Base-by-base conservation (phyloP, 257 asterid genomes). In the Primulina huaijiensis region DNA sequence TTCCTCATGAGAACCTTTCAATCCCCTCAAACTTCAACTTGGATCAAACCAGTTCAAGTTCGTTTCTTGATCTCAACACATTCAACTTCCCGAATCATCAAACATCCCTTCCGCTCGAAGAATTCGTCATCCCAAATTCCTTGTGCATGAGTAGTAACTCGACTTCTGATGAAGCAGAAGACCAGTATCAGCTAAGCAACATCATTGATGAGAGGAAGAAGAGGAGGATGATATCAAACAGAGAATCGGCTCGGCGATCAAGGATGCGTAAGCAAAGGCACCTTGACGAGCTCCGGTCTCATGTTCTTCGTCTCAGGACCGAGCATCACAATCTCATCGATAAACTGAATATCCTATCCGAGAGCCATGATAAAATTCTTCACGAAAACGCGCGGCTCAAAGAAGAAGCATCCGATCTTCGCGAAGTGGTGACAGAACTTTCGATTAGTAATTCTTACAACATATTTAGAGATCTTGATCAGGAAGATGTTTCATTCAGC, bases 181-280 rank as follows among this genome's bases (percentile, higher is more conserved):
- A 81, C 27, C 67, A 73, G 21, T 5, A 50, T 10, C 84, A 74
- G 19, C n/a, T 38, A 0, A 58, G 63, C 74, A 50, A 16, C 57
- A 25, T 76, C 67, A 65, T 67, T 19, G 80, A 82, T 9, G 88
- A 80, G 77, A 50, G 92, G 40, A 80, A 61, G 74, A 81, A 78
- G 60, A 64, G 92, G 75, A 69, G 92, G 62, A 86, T 82, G 92
- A 73, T 86, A 17, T 86, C 92, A 0, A 86, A 86, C 72, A 23
- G 92, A 31, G 92, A 86, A 16, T 86, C 92, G 0, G 92, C 92
- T 7, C 80, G 92, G 6, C 59, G 92, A 53, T 86, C 92, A 9
- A 78, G 92, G 83, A 82, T 86, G 89, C 74, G 92, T 14, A 86
- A 86, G 35, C 89, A 82, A 71, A 78, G 89, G 30, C 89, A 78